These are phyloP conservation scores for Inga leiocalycina DNA, from an alignment of 306 rosid genomes.

Conservation along the genomic window DNA sequence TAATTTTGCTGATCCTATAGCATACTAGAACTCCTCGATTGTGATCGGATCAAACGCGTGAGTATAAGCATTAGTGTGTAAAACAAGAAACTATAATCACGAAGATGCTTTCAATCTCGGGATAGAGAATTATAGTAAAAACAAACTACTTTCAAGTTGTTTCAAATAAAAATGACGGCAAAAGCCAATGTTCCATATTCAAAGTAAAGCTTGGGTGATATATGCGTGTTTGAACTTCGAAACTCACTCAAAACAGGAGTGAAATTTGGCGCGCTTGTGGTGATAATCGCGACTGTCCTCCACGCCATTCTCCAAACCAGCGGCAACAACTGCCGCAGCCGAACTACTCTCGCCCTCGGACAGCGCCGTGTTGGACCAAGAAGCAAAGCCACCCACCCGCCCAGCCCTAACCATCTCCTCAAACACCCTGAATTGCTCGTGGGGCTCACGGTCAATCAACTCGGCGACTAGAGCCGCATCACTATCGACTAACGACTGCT, in stretches of 20 bases:
- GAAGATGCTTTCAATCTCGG: not conserved
- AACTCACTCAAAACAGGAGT: constrained; percentile 72
- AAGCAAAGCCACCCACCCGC: constrained; percentile 31
- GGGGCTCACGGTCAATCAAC: constrained; percentile 19
- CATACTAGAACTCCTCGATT: not conserved
- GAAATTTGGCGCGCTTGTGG: constrained; percentile 84
- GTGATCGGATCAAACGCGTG: not conserved
- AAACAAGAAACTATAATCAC: constrained; percentile 9
- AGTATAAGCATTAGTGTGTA: not conserved
- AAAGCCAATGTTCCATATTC: not conserved
- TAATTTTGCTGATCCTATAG: not conserved
- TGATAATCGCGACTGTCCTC: constrained; percentile 63
- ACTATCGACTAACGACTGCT: constrained; percentile 17
- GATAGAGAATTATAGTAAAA: not conserved
- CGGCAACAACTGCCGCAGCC: constrained; percentile 23
- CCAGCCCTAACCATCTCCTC: constrained; percentile 52
- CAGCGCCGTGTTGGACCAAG: constrained; percentile 41
- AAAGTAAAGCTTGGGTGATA: not conserved
- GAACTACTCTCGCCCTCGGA: constrained; percentile 78
- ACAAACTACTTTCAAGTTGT: not conserved
- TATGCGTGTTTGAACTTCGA: not conserved
- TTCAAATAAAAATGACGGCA: not conserved
- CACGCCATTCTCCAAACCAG: constrained; percentile 25
- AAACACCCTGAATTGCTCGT: constrained; percentile 39
- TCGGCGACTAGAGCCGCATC: constrained; percentile 22